Percentiles rank a stretch among this genome's conserved stretches.
Conservation (phyloP, 257 asterid genomes). For the Fraxinus pennsylvanica region DNA sequence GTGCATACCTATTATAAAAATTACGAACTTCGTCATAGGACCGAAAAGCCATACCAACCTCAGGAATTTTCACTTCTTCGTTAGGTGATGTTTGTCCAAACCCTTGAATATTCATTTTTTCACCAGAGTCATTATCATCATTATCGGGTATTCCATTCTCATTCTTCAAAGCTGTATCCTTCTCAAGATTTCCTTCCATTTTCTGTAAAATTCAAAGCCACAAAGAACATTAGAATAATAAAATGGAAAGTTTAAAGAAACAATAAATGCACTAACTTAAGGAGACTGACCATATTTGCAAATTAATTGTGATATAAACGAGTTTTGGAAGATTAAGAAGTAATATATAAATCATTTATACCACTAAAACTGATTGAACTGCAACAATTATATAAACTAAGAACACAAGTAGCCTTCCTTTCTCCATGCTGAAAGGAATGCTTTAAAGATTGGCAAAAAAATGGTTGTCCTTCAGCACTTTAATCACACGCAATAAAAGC, state of each 20-base stretch:
- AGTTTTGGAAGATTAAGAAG: neutral
- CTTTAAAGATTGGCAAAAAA: neutral
- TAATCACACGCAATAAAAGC: neutral
- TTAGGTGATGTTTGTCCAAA: neutral
- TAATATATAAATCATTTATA: neutral
- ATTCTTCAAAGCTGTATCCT: neutral
- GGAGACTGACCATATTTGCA: neutral
- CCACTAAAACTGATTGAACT: neutral
- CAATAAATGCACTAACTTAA: neutral
- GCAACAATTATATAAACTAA: neutral
- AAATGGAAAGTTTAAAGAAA: neutral
- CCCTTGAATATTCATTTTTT: neutral
- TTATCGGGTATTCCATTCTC: neutral
- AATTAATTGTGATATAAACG: neutral
- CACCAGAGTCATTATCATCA: neutral
- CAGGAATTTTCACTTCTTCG: neutral
- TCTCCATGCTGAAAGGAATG: neutral
- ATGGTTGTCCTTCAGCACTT: neutral
- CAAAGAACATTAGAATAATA: neutral
- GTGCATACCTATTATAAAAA: neutral
- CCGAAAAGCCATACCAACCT: neutral
- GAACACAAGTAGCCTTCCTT: neutral
- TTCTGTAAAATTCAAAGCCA: neutral
- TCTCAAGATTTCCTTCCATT: neutral
- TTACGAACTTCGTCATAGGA: slow-evolving; percentile 1